Evolutionary conservation across 2,329 filamentous ascomycete genomes (phyloP).

Genomic region (Pestalotiopsis sp.): DNA sequence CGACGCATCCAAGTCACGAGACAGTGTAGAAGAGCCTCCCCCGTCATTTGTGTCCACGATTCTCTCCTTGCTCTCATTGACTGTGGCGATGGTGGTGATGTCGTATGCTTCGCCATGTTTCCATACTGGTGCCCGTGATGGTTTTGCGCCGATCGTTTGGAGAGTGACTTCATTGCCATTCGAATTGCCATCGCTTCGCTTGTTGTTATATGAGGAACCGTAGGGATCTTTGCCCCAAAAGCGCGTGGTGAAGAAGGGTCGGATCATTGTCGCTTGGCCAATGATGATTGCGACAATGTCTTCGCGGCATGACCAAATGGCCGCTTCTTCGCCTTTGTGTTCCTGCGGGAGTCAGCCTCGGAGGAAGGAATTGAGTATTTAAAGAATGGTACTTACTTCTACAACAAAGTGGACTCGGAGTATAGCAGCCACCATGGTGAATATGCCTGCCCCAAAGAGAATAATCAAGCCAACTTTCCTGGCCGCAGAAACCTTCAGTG

Average conservation of each 20-base stretch:
- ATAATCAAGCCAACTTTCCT: background rate
- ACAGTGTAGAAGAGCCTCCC: background rate
- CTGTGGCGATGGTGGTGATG: background rate
- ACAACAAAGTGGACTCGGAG: background rate
- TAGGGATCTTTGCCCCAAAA: background rate
- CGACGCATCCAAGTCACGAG: background rate
- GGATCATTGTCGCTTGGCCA: background rate
- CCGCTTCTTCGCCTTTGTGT: background rate
- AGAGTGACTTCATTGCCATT: background rate
- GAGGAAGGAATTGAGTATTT: background rate
- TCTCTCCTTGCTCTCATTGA: background rate
- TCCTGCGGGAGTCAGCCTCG: background rate
- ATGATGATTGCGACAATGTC: background rate
- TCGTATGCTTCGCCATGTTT: background rate
- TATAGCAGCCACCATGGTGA: background rate
- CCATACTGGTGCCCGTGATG: background rate
- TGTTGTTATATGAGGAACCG: background rate
- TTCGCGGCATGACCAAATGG: background rate
- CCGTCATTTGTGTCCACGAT: background rate
- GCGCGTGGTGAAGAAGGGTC: background rate
- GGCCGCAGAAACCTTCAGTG: background rate
- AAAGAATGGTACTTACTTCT: background rate
- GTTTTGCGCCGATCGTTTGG: background rate
- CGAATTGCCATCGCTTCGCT: background rate
- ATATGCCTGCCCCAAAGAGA: background rate